Conservation (phyloP, 1,139 yeast genomes). For the Yamadazyma spencermartinsiae region DNA sequence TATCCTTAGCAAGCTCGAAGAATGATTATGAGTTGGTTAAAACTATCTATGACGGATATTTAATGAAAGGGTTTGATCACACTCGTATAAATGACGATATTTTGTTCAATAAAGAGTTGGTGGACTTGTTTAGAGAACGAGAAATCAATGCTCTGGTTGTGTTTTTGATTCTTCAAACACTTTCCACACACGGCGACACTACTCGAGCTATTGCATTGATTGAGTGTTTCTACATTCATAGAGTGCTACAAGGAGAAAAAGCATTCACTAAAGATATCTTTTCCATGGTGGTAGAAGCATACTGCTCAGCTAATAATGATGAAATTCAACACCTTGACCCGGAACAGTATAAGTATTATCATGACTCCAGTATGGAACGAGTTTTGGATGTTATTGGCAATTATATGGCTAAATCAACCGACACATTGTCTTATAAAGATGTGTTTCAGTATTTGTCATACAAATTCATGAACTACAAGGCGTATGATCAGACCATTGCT, state of each 20-base stretch:
- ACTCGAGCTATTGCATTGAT: constrained; percentile 34
- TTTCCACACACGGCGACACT: constrained; percentile 42
- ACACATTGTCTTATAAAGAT: constrained; percentile 27
- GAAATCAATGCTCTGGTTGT: constrained; percentile 8
- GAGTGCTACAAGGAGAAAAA: constrained; percentile 29
- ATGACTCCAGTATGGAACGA: constrained; percentile 28
- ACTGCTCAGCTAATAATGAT: constrained; percentile 23
- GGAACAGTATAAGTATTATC: constrained; percentile 2
- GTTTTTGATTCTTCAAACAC: constrained; percentile 29
- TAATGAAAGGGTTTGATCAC: constrained; percentile 30
- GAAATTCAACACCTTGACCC: constrained; percentile 5
- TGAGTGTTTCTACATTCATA: constrained; percentile 39
- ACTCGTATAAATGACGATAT: constrained; percentile 25
- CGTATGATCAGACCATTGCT: constrained; percentile 25
- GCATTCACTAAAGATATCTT: constrained; percentile 37
- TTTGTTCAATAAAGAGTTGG: constrained; percentile 13
- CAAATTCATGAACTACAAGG: constrained; percentile 28
- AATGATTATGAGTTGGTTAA: constrained; percentile 31
- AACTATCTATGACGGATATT: constrained; percentile 27
- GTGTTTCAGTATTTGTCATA: constrained; percentile 31
- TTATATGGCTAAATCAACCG: constrained; percentile 18
- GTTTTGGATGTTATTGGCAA: constrained; percentile 36
- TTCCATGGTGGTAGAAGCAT: constrained; percentile 36
- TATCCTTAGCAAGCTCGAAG: constrained; percentile 24
- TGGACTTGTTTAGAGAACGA: constrained; percentile 10